A percentile compares a stretch with the other conserved stretches of the same genome.
Conservation (phyloP, 163 green algal species). For the Chlamydomonas reinhardtii region DNA sequence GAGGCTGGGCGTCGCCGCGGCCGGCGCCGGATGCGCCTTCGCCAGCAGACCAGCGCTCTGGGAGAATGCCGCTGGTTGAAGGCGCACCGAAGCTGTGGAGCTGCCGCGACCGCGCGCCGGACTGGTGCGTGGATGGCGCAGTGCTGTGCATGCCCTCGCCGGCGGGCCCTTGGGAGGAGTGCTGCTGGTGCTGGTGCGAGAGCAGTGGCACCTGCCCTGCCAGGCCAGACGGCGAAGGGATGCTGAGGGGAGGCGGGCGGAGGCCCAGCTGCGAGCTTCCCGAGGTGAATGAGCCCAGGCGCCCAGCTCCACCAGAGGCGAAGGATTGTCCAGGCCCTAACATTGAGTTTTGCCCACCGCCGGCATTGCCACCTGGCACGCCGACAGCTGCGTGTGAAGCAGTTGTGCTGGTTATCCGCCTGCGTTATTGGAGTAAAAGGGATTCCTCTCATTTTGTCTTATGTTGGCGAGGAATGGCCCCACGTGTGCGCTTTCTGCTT, state of each 20-base stretch:
- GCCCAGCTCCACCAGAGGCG: not conserved
- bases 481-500: too few relatives aligned
- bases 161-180: not conserved
- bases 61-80: not conserved
- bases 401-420: conserved; percentile 20
- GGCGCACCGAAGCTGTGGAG: too few relatives aligned
- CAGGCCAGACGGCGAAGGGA: not conserved
- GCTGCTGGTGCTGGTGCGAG: not conserved
- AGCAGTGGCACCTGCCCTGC: not conserved
- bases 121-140: not conserved
- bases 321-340: not conserved
- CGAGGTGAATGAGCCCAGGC: conserved; percentile 13
- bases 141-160: not conserved
- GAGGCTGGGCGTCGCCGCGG: not conserved
- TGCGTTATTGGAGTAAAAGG: not conserved
- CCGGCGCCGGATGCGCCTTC: not conserved
- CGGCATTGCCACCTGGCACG: not conserved
- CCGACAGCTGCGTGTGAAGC: not conserved
- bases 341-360: too few relatives aligned
- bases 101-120: not conserved
- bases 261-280: too few relatives aligned
- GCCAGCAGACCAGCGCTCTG: conserved; percentile 15
- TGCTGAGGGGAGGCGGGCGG: not conserved
- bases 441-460: too few relatives aligned
- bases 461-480: too few relatives aligned